Base-by-base conservation (phyloP, 495 filamentous ascomycete genomes). In the Jackrogersella minutella region DNA sequence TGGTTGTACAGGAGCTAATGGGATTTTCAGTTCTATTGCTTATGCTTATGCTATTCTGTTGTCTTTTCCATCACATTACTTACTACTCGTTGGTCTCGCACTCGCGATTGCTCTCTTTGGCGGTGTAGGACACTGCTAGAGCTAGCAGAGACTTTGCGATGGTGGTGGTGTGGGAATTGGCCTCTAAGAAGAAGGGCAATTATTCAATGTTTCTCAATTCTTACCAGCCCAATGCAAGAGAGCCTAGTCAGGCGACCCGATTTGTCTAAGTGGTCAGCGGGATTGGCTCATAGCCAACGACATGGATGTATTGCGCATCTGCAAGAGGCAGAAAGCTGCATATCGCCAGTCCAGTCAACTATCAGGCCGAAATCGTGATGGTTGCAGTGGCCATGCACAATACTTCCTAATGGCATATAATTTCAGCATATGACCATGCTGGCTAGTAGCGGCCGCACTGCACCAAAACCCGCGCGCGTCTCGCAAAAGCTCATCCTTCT, bases 301-400 rank as follows among this genome's bases (percentile, higher is more conserved):
- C 58, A 62, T 70, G 65, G 70, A 62, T 70, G 66, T 63, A 67
- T 57, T 71, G 64, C 53, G 51, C 69, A 74, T 68, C 66, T 74
- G 69, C 72, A 74, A 70, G 66, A 61, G 58, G 59, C 66, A 69
- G 53, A 64, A 58, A 65, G 69, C 65, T 72, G 71, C 71, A 74
- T 69, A 51, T 68, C 43, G 63, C 39, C 65, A 69, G 72, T 70
- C 70, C 72, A 73, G 60, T 74, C 65, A 74, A 65, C 69, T 62
- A 50, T 24, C 61, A 36, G 21, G 70, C 68, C 69, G 60, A 60
- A 65, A 61, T 61, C 63, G 60, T 73, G 69, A 69, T 74, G 72
- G 72, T 74, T 74, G 72, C 72, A 69, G 64, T 69, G 64, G 30
- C 41, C 55, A 71, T 74, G 72, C 72, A 74, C 71, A 63, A 69